Evolutionary conservation across 805 yeast genomes (phyloP), one percentile per base, ranked within the genome.

Genomic region (Tetrapisispora fleetii): DNA sequence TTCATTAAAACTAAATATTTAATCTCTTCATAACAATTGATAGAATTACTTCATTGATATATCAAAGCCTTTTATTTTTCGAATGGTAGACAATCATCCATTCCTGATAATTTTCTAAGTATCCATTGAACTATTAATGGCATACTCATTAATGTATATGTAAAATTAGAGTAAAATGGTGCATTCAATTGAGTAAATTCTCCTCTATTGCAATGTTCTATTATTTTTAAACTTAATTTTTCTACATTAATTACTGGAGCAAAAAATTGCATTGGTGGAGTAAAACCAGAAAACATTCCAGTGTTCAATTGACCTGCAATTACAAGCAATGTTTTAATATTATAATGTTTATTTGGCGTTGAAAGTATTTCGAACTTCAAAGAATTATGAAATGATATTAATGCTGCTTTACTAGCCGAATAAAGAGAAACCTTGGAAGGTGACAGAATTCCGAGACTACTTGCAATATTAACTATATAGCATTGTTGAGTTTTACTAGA

Each of bases 271-370:
- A 81, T 78, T 1, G 96, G 96, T 1, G 95, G 85, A 33, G 67
- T 57, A 28, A 90, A 83, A 14, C 84, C 84, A n/a, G 68, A 66
- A 59, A 90, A 90, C 87, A 90, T 75, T 2, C 64, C 59, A 0
- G 96, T 86, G 48, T 77, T 76, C 51, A 90, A 59, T 61, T 90
- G 97, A 0, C 97, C 97, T 0, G 96, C 93, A 47, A 87, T 75
- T 0, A 88, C 78, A 21, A 90, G 68, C 46, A 90, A 67, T 0
- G 93, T 83, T 54, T 85, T 77, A 35, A 86, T 77, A 9, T 85
- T 81, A 2, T 66, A 57, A 35, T 73, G 57, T 7, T 73, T 65
- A 0, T 8, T 27, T 9, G 13, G 8, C 7, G 17, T 14, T 18
- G 44, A 18, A 17, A 79, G 76, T 1, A 83, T 58, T 63, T 90